Conservation (phyloP, 331 rosid species). For the Stylosanthes scabra region DNA sequence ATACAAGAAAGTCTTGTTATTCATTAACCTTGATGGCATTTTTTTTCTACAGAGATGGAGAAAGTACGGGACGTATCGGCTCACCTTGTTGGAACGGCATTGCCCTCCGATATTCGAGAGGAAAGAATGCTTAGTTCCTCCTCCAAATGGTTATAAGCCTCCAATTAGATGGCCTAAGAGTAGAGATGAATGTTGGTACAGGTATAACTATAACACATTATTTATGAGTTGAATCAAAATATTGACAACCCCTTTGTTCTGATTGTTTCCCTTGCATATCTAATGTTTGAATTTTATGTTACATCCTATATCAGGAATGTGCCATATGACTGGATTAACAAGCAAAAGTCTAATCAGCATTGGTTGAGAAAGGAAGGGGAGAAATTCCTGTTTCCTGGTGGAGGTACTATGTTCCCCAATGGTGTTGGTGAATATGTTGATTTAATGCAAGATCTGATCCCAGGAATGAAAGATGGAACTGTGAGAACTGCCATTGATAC, state of each 20-base stretch:
- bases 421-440: conserved; percentile 96
- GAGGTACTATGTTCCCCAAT: conserved; percentile 97
- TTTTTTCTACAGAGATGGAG: conserved; percentile 87
- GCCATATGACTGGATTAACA: conserved; percentile 98
- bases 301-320: conserved; percentile 74
- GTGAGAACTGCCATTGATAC: conserved; percentile 96
- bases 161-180: conserved; percentile 99
- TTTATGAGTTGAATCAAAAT: conserved; percentile 7
- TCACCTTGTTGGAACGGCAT: conserved; percentile 94
- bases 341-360: conserved; percentile 90
- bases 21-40: conserved; percentile 37
- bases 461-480: conserved; percentile 94
- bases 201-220: conserved; percentile 50
- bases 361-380: conserved; percentile 98
- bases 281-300: conserved; percentile 29
- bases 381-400: conserved; percentile 94
- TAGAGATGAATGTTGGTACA: conserved; percentile 96
- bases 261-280: conserved; percentile 1
- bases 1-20: background rate
- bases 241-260: conserved; percentile 19
- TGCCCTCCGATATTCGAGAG: conserved; percentile 90
- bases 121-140: conserved; percentile 93
- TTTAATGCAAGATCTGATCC: conserved; percentile 90
- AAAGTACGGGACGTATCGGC: conserved; percentile 78
- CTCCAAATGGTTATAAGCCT: conserved; percentile 90